Evolutionary conservation across 192 early-diverging fungal genomes (phyloP), one percentile per base, ranked within the genome.

Genomic region (Spizellomyces sp.): DNA sequence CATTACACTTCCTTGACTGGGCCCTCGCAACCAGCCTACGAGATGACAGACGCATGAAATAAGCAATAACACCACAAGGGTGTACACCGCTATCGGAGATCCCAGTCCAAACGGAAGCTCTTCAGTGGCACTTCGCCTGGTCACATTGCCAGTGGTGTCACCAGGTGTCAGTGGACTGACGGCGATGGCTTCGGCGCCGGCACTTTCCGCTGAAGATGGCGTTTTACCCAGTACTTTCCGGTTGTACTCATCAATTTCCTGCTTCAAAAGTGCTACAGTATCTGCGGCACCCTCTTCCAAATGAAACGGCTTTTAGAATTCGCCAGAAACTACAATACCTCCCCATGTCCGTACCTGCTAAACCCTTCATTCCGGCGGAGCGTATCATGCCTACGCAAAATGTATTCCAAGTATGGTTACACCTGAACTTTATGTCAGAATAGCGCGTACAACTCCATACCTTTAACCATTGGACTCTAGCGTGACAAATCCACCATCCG

Each of bases 391-490:
- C 81, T 76, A 36, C 0, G 0, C 27, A 3, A 36, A 36, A 36
- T 3, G 27, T 36, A 36, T 36, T 0, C 27, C 27, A 36, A 3
- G 27, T 36, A 36, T 36, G 27, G 27, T 36, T 36, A 36, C 3
- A 36, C 27, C 0, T 36, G 50, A 19, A 2, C 12, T 54, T 19
- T 54, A 12, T 19, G 50, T 21, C 36, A 60, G 41, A 57, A 41
- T 27, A 80, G 61, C 48, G 9, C 54, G 27, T 50, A 58, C 9
- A 8, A 45, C 58, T 5, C 10, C 58, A 45, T 66, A 86, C 86
- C 62, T 65, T 93, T 93, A 8, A 92, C 81, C 79, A 93, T 84
- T 9, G 87, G 80, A 42, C 75, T 86, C 66, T 90, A 7, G 19
- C 14, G 17, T n/a, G 50, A 54, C 27, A 3, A 0, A 36, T 36